Conservation (phyloP, 257 asterid genomes). For the Solanum medicagineum region DNA sequence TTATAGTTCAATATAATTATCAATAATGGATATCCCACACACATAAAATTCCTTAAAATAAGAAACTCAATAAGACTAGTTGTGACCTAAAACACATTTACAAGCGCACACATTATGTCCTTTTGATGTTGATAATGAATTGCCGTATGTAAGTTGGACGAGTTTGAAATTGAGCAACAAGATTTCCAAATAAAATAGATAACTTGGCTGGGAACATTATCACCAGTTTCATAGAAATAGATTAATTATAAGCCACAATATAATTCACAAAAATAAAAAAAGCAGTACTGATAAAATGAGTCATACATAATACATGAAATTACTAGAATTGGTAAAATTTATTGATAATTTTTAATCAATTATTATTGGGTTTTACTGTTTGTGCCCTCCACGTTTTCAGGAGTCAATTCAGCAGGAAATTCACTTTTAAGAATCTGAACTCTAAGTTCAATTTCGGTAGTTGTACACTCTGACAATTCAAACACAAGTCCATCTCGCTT, state of each 20-base stretch:
- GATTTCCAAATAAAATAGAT: not conserved
- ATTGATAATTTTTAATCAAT: not conserved
- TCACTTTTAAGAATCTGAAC: not conserved
- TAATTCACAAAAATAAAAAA: not conserved
- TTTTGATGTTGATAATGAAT: no score
- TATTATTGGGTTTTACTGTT: not conserved
- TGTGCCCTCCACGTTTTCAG: not conserved
- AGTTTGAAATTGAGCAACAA: not conserved
- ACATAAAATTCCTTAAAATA: no score
- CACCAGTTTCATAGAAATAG: not conserved
- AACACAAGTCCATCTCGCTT: no score
- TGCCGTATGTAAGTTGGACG: not conserved
- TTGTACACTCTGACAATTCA: no score
- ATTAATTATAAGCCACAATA: not conserved
- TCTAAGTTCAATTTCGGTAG: not conserved
- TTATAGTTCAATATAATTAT: no score
- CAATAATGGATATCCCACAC: no score
- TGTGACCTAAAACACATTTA: no score
- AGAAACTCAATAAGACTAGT: no score
- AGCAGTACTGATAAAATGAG: not conserved
- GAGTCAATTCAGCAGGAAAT: conserved; percentile 4
- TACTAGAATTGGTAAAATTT: not conserved
- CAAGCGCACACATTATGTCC: no score
- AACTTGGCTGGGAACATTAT: not conserved
- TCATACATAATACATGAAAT: not conserved